A percentile compares a stretch with the other conserved stretches of the same genome.
These are phyloP conservation scores for Phytophthora crassamura DNA, from an alignment of 352 stramenopile genomes.

Conservation along the genomic window DNA sequence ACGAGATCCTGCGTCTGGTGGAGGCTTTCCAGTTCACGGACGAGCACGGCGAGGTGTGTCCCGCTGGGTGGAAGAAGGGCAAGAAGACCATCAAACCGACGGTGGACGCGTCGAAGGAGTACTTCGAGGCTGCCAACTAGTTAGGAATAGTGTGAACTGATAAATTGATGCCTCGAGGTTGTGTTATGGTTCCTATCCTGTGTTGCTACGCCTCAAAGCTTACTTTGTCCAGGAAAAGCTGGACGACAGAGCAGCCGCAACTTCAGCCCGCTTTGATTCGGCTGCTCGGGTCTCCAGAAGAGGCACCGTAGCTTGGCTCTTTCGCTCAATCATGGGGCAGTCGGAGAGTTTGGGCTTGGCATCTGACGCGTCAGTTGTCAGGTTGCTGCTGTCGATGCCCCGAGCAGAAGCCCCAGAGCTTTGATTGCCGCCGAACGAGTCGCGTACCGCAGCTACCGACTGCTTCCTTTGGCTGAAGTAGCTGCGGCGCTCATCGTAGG, in stretches of 20 bases:
- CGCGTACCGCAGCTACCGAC: slow-evolving; percentile 8
- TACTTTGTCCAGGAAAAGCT: slow-evolving; percentile 30
- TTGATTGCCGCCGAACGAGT: slow-evolving; percentile 23
- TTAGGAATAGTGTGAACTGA: too few species aligned
- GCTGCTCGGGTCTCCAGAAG: slow-evolving; percentile 42
- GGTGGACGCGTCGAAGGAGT: slow-evolving; percentile 71
- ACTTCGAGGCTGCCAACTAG: slow-evolving; percentile 59
- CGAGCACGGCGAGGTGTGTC: slow-evolving; percentile 91
- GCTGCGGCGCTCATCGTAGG: slow-evolving; percentile 27
- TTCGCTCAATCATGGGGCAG: slow-evolving; percentile 55
- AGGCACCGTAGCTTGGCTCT: slow-evolving; percentile 38
- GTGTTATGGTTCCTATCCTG: neutral
- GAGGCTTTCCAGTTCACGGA: slow-evolving; percentile 92
- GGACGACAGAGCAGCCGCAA: neutral
- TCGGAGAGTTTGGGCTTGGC: slow-evolving; percentile 18
- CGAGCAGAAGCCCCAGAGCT: slow-evolving; percentile 13
- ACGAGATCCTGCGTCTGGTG: slow-evolving; percentile 90
- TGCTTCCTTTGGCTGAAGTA: slow-evolving; percentile 33
- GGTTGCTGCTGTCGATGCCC: slow-evolving; percentile 8
- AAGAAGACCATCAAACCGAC: slow-evolving; percentile 89
- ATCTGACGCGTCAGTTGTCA: slow-evolving; percentile 1
- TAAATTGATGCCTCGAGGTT: too few species aligned
- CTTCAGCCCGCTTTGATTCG: slow-evolving; percentile 26
- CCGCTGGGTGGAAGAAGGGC: slow-evolving; percentile 91
- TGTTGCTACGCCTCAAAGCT: neutral